Evolutionary conservation across 2,329 filamentous ascomycete species (phyloP).

Genomic region (Pseudogymnoascus sp.): DNA sequence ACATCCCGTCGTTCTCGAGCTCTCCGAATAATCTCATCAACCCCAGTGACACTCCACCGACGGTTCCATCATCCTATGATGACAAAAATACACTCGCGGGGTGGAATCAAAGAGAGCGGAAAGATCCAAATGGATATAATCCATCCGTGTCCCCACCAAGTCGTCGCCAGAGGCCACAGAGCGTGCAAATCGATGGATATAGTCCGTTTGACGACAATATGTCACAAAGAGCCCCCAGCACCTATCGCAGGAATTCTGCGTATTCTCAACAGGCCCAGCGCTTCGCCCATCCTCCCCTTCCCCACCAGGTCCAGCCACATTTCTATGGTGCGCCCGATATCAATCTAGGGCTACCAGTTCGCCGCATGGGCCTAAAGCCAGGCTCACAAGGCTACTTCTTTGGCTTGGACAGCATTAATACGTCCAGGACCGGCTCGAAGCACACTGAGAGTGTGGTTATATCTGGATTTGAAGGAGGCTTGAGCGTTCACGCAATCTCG

Average conservation of each 20-base stretch:
- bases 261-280: slow-evolving; percentile 42
- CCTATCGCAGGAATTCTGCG: slow-evolving; percentile 43
- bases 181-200: slow-evolving; percentile 39
- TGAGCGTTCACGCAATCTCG: slow-evolving; percentile 68
- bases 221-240: slow-evolving; percentile 35
- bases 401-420: slow-evolving; percentile 66
- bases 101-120: slow-evolving; percentile 26
- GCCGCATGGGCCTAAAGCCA: slow-evolving; percentile 49
- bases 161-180: slow-evolving; percentile 41
- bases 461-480: slow-evolving; percentile 70
- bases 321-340: slow-evolving; percentile 71
- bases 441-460: slow-evolving; percentile 58
- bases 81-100: slow-evolving; percentile 22
- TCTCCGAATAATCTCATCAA: slow-evolving; percentile 36
- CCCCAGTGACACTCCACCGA: slow-evolving; percentile 39
- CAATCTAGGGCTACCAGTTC: slow-evolving; percentile 49
- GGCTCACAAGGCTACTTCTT: slow-evolving; percentile 70
- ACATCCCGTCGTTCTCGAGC: slow-evolving; percentile 35
- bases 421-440: slow-evolving; percentile 25
- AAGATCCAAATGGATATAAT: slow-evolving; percentile 19
- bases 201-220: slow-evolving; percentile 42
- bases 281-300: slow-evolving; percentile 55
- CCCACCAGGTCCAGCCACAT: slow-evolving; percentile 69
- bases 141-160: slow-evolving; percentile 28
- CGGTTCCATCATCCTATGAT: slow-evolving; percentile 28